Base-by-base conservation (phyloP, 169 alveolate genomes). In the Plasmodium reichenowi region DNA sequence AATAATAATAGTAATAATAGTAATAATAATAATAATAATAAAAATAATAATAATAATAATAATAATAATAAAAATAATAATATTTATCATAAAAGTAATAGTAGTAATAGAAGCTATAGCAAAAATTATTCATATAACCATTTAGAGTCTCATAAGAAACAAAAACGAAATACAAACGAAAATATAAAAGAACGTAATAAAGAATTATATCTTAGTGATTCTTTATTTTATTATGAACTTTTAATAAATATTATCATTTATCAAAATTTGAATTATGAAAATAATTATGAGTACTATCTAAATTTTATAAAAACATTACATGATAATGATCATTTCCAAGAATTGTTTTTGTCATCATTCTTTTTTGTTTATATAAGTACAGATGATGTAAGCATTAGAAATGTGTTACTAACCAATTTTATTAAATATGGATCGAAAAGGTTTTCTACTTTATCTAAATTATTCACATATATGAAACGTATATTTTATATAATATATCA, bases 241-340 rank as follows among this genome's bases (percentile, higher is more conserved):
- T 56, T 86, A 71, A 62, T 72, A 72, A 70, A 15, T 72, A 72
- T 86, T 17, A 86, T 86, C 62, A 71, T 70, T 3, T 86, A 71
- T 24, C 50, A 26, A 32, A 71, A 86, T 71, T 43, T 86, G 10
- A 74, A 72, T 29, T 86, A 86, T 67, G 87, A 86, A 86, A 86
- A 72, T 8, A 86, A 86, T 63, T 86, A 72, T 64, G 92, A 86
- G 29, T 45, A 72, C 32, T 86, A 86, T 48, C 71, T 86, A 59
- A 73, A 70, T 43, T 43, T 71, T 26, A 70, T 86, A 15, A 86
- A 72, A 66, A 26, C 72, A 59, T 52, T 86, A 24, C 58, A 72
- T 38, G 76, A 48, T 60, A 62, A 71, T 45, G 75, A 72, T 22
- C 13, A 24, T 32, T 66, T 86, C 52, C 92, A 86, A 54, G 75